Conservation (phyloP, 257 asterid species). For the Plantago elongata region DNA sequence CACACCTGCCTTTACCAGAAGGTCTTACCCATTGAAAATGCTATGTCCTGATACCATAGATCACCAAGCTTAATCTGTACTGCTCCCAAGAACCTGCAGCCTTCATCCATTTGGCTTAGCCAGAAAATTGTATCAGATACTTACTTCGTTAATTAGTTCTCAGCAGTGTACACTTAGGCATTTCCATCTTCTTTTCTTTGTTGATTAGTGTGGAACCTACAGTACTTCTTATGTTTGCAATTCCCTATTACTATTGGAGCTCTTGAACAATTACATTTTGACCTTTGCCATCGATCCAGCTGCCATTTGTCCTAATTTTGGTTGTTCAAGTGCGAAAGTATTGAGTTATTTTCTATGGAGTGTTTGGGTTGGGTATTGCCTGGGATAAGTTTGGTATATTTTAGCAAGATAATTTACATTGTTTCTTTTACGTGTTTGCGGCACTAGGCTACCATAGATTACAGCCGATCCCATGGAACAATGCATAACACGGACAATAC, state of each 20-base stretch:
- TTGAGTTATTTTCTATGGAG: no score
- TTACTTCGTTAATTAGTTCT: constrained; percentile 26
- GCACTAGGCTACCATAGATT: no score
- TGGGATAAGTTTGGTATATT: no score
- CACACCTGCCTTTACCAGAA: constrained; percentile 41
- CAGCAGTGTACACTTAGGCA: constrained; percentile 39
- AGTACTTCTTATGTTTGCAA: constrained; percentile 24
- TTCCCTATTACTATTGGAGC: neutral
- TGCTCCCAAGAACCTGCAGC: constrained; percentile 58
- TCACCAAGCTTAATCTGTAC: constrained; percentile 52
- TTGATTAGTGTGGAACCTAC: constrained; percentile 12
- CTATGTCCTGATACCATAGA: constrained; percentile 58
- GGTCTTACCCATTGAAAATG: constrained; percentile 58
- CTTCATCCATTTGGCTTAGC: constrained; percentile 21
- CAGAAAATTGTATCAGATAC: constrained; percentile 48
- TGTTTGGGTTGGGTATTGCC: no score
- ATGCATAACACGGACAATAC: no score
- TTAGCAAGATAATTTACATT: no score
- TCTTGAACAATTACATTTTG: constrained; percentile 8
- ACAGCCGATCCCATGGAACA: no score
- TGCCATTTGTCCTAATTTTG: no score
- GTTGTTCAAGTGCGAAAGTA: no score
- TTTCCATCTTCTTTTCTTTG: constrained; percentile 20
- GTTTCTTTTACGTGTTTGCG: no score
- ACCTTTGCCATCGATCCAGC: neutral